phyloP scores from a whole-genome alignment of 2,329 filamentous ascomycete species.

The Thelonectria blattea region DNA sequence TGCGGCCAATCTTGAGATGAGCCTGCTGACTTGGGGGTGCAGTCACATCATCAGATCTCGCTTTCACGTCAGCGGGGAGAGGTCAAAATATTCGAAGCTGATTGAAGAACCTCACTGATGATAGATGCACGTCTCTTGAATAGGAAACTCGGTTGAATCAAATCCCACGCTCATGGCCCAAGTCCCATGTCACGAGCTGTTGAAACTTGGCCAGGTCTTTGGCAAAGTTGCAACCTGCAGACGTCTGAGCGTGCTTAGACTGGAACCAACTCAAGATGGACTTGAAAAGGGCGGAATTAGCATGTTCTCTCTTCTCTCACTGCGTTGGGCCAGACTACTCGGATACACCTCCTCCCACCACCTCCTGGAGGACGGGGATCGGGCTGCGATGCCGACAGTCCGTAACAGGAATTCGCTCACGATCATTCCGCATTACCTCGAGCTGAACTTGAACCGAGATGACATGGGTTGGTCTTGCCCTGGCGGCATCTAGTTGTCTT shows the following conservation, averaged over 20 bases:
- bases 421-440: background rate
- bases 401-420: too few species aligned
- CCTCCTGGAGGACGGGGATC: background rate
- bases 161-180: background rate
- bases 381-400: background rate
- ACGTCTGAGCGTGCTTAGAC: background rate
- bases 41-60: background rate
- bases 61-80: background rate
- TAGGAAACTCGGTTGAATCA: background rate
- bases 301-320: background rate
- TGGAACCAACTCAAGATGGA: background rate
- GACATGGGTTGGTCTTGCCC: too few species aligned
- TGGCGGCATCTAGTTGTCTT: background rate
- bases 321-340: background rate
- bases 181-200: background rate
- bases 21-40: background rate
- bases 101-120: background rate
- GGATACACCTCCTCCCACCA: background rate
- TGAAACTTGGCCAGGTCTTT: background rate
- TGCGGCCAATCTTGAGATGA: background rate
- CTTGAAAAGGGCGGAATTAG: background rate
- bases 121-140: background rate
- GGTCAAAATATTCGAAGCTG: too few species aligned
- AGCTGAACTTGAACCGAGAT: background rate
- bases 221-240: background rate